phyloP scores from a whole-genome alignment of 768 basidiomycete species.

The Myochromella boudieri region DNA sequence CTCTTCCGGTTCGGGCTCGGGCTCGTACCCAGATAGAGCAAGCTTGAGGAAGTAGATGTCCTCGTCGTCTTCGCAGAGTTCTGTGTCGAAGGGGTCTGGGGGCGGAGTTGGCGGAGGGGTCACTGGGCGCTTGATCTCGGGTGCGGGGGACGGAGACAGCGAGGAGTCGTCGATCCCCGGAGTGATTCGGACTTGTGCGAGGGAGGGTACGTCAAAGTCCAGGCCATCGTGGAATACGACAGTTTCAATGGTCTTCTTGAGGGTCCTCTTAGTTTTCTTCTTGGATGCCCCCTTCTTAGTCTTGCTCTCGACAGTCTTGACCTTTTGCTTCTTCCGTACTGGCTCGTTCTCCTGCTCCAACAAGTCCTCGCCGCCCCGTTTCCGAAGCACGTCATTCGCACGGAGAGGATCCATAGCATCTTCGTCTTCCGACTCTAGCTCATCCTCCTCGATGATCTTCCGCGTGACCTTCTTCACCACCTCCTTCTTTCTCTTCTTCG shows the following conservation, averaged over 20 bases:
- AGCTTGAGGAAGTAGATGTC: conserved; percentile 80
- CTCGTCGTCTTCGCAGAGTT: conserved; percentile 83
- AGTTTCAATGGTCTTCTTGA: conserved; percentile 38
- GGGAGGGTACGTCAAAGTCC: conserved; percentile 47
- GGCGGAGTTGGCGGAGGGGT: conserved; percentile 46
- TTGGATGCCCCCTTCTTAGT: conserved; percentile 37
- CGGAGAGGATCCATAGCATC: conserved; percentile 31
- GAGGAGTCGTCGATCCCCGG: conserved; percentile 44
- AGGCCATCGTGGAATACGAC: conserved; percentile 50
- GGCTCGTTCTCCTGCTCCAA: conserved; percentile 37
- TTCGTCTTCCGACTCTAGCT: conserved; percentile 69
- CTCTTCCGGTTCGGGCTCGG: conserved; percentile 21
- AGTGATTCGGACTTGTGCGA: conserved; percentile 50
- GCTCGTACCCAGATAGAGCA: conserved; percentile 44
- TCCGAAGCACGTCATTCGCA: conserved; percentile 34
- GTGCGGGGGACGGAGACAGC: conserved; percentile 46
- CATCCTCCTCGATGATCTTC: conserved; percentile 40
- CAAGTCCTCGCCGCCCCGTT: conserved; percentile 45
- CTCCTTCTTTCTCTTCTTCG: conserved; percentile 61
- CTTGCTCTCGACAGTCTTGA: conserved; percentile 23
- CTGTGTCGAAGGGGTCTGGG: conserved; percentile 53
- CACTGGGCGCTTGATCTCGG: conserved; percentile 30
- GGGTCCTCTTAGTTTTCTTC: conserved; percentile 40
- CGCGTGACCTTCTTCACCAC: conserved; percentile 28
- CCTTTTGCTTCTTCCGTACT: conserved; percentile 44